Base-by-base conservation (phyloP, 1,284 basidiomycete species). In the Kwoniella shivajii region DNA sequence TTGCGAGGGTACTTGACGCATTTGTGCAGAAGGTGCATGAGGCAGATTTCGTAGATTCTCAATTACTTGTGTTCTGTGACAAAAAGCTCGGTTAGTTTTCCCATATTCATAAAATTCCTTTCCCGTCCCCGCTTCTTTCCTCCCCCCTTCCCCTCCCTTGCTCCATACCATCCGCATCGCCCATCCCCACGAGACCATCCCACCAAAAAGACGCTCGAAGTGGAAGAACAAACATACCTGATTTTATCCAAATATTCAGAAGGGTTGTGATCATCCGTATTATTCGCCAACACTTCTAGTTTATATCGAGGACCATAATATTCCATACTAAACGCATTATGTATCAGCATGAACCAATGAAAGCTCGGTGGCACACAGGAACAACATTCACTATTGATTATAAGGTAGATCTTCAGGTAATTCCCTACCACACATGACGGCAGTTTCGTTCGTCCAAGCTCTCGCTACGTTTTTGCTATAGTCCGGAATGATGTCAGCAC, bases 251-350 rank as follows among this genome's bases (percentile, higher is more conserved):
- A 78, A 45, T 90, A 91, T 67, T 93, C 88, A 64, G 85, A 85
- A 54, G 88, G 78, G 74, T 99, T 99, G 70, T 90, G 79, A 74
- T 99, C 92, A 61, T 96, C 93, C 87, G 96, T 92, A 72, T 97
- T 97, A 64, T 89, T 98, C 57, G 84, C 83, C 10, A 87, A 83
- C 2, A 99, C 94, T 69, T 97, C 92, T 29, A 99, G 82, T 65
- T 94, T 85, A 79, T 95, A 99, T 56, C 93, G 83, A 13, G 96
- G 96, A 0, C 94, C 95, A 76, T 94, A 99, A 86, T 94, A 99
- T 75, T 98, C 94, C 74, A 97, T 91, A 77, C 76, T 77, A 61
- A 7, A 14, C n/a, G 24, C 36, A 7, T 20, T 33, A n/a, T 13
- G 18, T 26, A 43, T 49, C 29, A 47, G 56, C 24, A 18, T n/a